Evolutionary conservation across 2,329 filamentous ascomycete genomes (phyloP).

Genomic region (Blastomyces parvus): DNA sequence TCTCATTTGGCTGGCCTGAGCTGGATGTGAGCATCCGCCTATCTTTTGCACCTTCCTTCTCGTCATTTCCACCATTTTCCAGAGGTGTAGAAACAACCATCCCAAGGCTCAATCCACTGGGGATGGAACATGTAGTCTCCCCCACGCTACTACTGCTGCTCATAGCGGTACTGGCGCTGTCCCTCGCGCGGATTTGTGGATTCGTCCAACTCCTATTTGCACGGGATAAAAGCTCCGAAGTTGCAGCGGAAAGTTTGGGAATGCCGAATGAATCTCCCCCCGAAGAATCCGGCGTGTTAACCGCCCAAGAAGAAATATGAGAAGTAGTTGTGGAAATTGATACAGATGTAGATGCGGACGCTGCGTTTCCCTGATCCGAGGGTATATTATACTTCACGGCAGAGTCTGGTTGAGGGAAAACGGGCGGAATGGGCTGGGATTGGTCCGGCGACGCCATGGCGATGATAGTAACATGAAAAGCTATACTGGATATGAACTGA

Average conservation of each 20-base stretch:
- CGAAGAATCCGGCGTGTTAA: neutral
- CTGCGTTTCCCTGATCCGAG: neutral
- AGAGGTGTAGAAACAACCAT: neutral
- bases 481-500: neutral
- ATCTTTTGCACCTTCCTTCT: neutral
- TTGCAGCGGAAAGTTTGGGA: conserved; percentile 9
- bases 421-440: neutral
- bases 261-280: neutral
- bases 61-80: neutral
- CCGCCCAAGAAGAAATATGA: neutral
- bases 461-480: neutral
- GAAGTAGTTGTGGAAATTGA: neutral
- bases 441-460: conserved; percentile 6
- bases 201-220: conserved; percentile 3
- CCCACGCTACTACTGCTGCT: neutral
- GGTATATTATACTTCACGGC: neutral
- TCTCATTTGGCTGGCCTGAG: neutral
- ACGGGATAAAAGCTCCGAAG: conserved; percentile 6
- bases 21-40: neutral
- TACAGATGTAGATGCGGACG: neutral
- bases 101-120: neutral
- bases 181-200: neutral
- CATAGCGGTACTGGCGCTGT: neutral
- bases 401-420: neutral
- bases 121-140: neutral